These are phyloP conservation scores for Tanacetum coccineum DNA, from an alignment of 129 eudicot genomes.

Conservation along the genomic window DNA sequence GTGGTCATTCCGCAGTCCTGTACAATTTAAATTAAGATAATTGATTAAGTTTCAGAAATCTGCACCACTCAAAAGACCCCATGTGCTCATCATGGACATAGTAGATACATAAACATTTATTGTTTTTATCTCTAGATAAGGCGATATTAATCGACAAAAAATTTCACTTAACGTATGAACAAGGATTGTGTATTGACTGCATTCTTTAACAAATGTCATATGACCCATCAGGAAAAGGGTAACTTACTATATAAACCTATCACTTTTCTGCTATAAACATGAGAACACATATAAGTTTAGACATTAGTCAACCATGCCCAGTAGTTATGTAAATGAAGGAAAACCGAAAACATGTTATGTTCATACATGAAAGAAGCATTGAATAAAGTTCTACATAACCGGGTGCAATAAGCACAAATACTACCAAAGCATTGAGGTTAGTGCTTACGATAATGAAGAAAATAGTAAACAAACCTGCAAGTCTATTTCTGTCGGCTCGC, in stretches of 20 bases:
- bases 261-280: constrained; percentile 4
- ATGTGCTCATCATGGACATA: neutral
- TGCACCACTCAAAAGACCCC: too few species aligned
- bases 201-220: neutral
- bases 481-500: constrained; percentile 67
- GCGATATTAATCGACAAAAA: neutral
- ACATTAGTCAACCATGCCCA: neutral
- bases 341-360: neutral
- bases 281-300: too few species aligned
- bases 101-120: neutral
- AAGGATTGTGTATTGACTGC: neutral
- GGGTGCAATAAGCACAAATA: neutral
- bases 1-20: constrained; percentile 80
- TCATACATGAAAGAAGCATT: neutral
- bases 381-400: neutral
- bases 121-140: neutral
- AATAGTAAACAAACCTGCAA: constrained; percentile 52
- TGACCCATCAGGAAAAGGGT: neutral
- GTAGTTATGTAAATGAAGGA: neutral
- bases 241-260: neutral
- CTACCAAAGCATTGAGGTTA: neutral
- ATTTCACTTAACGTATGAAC: neutral
- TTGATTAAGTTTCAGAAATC: neutral
- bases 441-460: constrained; percentile 2
- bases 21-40: constrained; percentile 4